Conservation (phyloP, 2,329 filamentous ascomycete genomes). For the Didymella sp. region DNA sequence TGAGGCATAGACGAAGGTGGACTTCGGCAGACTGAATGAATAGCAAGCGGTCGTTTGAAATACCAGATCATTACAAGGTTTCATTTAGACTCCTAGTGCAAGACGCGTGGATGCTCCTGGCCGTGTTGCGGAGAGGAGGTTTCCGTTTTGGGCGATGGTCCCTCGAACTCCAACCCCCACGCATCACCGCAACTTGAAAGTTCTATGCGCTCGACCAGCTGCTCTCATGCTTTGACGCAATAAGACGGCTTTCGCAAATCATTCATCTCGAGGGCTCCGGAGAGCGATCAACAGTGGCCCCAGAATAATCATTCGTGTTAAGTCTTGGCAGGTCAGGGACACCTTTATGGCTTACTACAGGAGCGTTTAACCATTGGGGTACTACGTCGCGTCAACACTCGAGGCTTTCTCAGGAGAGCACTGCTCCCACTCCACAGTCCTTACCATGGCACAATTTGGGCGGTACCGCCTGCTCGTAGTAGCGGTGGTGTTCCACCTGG, state of each 20-base stretch:
- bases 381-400: conserved; percentile 29
- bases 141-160: conserved; percentile 19
- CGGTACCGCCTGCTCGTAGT: conserved; percentile 86
- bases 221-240: background rate
- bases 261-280: background rate
- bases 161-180: conserved; percentile 10
- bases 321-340: conserved; percentile 17
- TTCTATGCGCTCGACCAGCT: background rate
- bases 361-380: conserved; percentile 35
- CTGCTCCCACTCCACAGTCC: conserved; percentile 27
- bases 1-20: conserved; percentile 52
- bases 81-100: background rate
- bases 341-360: background rate
- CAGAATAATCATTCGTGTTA: background rate
- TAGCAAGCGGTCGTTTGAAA: conserved; percentile 22
- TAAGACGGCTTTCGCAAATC: background rate
- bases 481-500: conserved; percentile 88
- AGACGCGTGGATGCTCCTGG: background rate
- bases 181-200: background rate
- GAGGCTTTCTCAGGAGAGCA: conserved; percentile 36
- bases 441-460: conserved; percentile 61
- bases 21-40: conserved; percentile 9
- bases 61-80: conserved; percentile 12
- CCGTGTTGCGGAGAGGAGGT: conserved; percentile 10
- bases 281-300: background rate